Percentiles rank a stretch among this genome's conserved stretches.
Evolutionary conservation across 305 asterid species (phyloP).

Genomic region (Lippia alba): DNA sequence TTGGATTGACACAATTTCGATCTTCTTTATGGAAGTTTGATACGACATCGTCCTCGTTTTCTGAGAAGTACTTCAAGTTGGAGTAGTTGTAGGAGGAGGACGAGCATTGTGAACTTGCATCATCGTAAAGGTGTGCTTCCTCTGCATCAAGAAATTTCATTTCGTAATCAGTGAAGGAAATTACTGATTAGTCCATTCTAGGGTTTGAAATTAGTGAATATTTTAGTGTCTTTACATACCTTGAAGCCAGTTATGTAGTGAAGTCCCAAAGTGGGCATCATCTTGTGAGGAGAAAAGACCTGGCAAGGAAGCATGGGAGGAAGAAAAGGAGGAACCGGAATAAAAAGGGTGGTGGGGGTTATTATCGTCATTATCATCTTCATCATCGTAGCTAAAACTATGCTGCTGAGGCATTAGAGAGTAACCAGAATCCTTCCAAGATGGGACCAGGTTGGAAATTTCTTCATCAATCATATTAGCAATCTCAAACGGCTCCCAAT

Average conservation of each 20-base stretch:
- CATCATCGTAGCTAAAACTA: constrained; percentile 48
- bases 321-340: constrained; percentile 54
- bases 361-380: constrained; percentile 60
- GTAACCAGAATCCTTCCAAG: constrained; percentile 46
- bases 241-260: constrained; percentile 50
- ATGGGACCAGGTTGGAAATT: constrained; percentile 59
- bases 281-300: constrained; percentile 39
- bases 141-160: constrained; percentile 42
- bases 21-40: constrained; percentile 37
- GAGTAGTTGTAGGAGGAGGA: constrained; percentile 46
- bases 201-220: not conserved
- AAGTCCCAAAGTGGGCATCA: constrained; percentile 25
- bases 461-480: constrained; percentile 74
- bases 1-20: constrained; percentile 10
- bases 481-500: constrained; percentile 73
- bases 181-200: not conserved
- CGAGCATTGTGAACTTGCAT: constrained; percentile 64
- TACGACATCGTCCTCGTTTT: constrained; percentile 34
- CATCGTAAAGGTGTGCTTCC: constrained; percentile 47
- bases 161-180: constrained; percentile 4
- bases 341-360: constrained; percentile 59
- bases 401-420: constrained; percentile 45
- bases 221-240: constrained; percentile 36
- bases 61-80: constrained; percentile 45
- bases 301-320: constrained; percentile 66